Conservation (phyloP, 2,329 filamentous ascomycete genomes). For the Colletotrichum sp. region DNA sequence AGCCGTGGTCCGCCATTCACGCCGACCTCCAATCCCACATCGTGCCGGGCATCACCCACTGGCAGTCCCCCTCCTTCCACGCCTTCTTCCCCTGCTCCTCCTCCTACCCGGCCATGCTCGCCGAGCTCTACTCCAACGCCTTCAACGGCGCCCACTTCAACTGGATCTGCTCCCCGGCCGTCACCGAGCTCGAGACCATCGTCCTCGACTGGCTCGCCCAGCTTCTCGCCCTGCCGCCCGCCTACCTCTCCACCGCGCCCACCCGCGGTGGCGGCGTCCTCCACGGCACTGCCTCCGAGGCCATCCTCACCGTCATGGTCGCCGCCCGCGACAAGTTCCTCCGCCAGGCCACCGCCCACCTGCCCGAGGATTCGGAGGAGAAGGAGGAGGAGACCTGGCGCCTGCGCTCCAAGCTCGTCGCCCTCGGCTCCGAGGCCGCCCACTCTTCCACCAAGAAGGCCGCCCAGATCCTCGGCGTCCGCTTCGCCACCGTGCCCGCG, state of each 20-base stretch:
- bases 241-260: constrained; percentile 75
- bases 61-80: constrained; percentile 94
- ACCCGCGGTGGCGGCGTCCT: constrained; percentile 87
- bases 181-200: constrained; percentile 92
- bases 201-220: constrained; percentile 91
- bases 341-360: constrained; percentile 58
- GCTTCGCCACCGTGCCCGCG: constrained; percentile 74
- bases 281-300: constrained; percentile 88
- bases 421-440: constrained; percentile 77
- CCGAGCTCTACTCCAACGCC: constrained; percentile 89
- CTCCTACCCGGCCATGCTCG: constrained; percentile 85
- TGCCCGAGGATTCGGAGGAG: constrained; percentile 58
- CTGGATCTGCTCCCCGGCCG: constrained; percentile 92
- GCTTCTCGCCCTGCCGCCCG: constrained; percentile 74
- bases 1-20: constrained; percentile 80
- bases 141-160: constrained; percentile 95
- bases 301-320: constrained; percentile 84
- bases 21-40: constrained; percentile 86
- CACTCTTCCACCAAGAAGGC: constrained; percentile 90
- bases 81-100: constrained; percentile 89
- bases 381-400: constrained; percentile 75
- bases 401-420: constrained; percentile 65
- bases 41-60: constrained; percentile 91
- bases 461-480: constrained; percentile 84
- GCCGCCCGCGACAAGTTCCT: constrained; percentile 85